phyloP scores from a whole-genome alignment of 108 stramenopile genomes.

The Seminavis robusta region DNA sequence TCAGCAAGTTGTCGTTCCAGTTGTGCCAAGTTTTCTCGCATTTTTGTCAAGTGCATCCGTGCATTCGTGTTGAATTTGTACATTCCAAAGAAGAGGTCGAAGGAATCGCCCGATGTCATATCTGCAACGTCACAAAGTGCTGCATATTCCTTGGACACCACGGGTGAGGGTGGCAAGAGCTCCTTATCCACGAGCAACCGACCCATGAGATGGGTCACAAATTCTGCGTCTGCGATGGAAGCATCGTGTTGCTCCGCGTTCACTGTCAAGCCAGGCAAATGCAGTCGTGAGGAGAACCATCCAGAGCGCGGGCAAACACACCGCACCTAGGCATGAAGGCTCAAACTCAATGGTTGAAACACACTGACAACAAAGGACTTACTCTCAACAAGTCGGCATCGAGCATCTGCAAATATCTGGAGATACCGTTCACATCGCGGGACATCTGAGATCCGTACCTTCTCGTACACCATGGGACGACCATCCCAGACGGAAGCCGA shows the following conservation, averaged over 20 bases:
- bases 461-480: conserved; percentile 90
- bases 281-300: too few relatives aligned
- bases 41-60: conserved; percentile 56
- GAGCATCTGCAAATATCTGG: conserved; percentile 82
- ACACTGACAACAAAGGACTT: too few relatives aligned
- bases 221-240: conserved; percentile 91
- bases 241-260: conserved; percentile 86
- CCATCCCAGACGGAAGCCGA: conserved; percentile 68
- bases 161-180: conserved; percentile 84
- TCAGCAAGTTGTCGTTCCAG: conserved; percentile 92
- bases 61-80: conserved; percentile 90
- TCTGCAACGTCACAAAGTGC: conserved; percentile 90
- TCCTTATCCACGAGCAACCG: conserved; percentile 80
- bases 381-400: conserved; percentile 90
- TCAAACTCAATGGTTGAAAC: too few relatives aligned
- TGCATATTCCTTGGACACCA: conserved; percentile 88
- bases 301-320: too few relatives aligned
- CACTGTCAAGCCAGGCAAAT: too few relatives aligned
- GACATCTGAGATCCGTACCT: conserved; percentile 68
- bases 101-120: conserved; percentile 84
- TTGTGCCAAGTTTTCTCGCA: conserved; percentile 88
- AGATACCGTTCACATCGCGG: conserved; percentile 81
- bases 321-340: too few relatives aligned
- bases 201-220: conserved; percentile 93
- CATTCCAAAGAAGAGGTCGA: conserved; percentile 95